These are phyloP conservation scores for Clavispora asparagi DNA, from an alignment of 805 yeast species.

Conservation along the genomic window DNA sequence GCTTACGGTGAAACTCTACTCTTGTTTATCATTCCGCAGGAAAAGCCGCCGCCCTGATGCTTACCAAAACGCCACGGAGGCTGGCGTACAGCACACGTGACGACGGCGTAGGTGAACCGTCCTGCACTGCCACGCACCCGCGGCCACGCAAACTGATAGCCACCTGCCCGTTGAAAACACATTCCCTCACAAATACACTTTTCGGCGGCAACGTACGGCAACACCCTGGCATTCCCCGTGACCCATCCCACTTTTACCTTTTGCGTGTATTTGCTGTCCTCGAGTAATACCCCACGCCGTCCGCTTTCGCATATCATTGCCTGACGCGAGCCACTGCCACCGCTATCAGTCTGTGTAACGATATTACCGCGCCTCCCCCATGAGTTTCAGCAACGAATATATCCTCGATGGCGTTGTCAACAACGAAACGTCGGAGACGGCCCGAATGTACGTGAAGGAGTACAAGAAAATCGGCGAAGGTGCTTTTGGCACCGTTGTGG, in stretches of 20 bases:
- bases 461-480: constrained; percentile 79
- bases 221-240: not conserved
- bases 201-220: not conserved
- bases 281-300: not conserved
- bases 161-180: not conserved
- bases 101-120: not conserved
- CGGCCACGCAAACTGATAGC: constrained; percentile 2
- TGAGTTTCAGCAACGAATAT: constrained; percentile 23
- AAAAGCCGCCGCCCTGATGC: no score
- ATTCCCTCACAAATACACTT: not conserved
- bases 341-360: not conserved
- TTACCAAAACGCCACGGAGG: not conserved
- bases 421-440: constrained; percentile 46
- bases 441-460: constrained; percentile 66
- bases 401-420: constrained; percentile 47
- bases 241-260: not conserved
- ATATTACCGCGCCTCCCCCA: not conserved
- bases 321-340: not conserved
- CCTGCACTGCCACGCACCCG: not conserved
- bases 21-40: no score
- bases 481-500: constrained; percentile 81
- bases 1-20: no score
- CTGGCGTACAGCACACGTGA: not conserved
- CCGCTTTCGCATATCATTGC: not conserved
- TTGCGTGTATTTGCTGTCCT: not conserved